phyloP scores from a whole-genome alignment of 495 filamentous ascomycete species.

The Aspergillus campestris region DNA sequence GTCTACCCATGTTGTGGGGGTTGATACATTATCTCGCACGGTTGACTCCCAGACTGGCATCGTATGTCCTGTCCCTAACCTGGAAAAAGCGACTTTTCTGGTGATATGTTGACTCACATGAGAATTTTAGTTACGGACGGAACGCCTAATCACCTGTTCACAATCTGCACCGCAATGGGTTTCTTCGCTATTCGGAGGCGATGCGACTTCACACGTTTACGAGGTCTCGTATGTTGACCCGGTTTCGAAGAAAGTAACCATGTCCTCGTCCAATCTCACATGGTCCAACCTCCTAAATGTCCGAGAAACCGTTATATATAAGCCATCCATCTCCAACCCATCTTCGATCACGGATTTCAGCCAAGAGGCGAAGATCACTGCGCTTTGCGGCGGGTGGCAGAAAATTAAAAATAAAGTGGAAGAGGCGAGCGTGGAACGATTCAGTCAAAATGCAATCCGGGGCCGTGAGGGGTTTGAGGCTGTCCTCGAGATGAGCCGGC shows the following conservation, averaged over 20 bases:
- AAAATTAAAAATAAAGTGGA: constrained; percentile 91
- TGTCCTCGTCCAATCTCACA: constrained; percentile 88
- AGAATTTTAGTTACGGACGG: constrained; percentile 66
- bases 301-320: constrained; percentile 82
- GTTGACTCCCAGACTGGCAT: constrained; percentile 80
- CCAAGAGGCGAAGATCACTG: constrained; percentile 87
- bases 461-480: constrained; percentile 90
- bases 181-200: constrained; percentile 63
- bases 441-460: constrained; percentile 80
- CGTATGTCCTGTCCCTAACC: constrained; percentile 36
- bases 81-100: neutral
- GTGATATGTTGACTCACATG: neutral
- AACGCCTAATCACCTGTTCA: constrained; percentile 91
- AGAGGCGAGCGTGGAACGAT: constrained; percentile 78
- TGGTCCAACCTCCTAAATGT: constrained; percentile 80
- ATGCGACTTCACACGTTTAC: constrained; percentile 71
- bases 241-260: constrained; percentile 71
- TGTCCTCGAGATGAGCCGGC: constrained; percentile 86
- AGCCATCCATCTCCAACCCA: constrained; percentile 44
- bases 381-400: constrained; percentile 92
- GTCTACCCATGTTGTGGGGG: constrained; percentile 84
- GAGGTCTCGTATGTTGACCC: constrained; percentile 94
- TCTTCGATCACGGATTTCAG: constrained; percentile 65
- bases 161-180: constrained; percentile 88
- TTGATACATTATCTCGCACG: constrained; percentile 79